phyloP scores from a whole-genome alignment of 306 rosid genomes.

The Datisca glomerata region DNA sequence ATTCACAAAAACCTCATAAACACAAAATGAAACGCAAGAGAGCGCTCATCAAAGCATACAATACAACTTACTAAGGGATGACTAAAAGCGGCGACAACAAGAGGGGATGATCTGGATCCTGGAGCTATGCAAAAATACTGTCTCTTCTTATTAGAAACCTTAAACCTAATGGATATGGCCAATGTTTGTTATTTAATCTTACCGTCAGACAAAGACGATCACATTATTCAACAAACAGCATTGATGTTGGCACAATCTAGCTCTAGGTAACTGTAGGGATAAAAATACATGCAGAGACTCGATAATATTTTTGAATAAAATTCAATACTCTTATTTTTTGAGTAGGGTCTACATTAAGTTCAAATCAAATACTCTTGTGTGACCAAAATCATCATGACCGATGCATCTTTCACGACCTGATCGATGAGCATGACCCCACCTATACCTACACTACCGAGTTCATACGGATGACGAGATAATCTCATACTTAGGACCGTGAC shows the following conservation, averaged over 20 bases:
- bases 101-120: constrained; percentile 97
- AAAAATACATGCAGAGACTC: no score
- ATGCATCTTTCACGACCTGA: no score
- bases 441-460: no score
- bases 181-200: constrained; percentile 24
- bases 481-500: no score
- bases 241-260: constrained; percentile 65
- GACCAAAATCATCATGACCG: no score
- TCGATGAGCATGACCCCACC: no score
- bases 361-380: no score
- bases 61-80: constrained; percentile 68
- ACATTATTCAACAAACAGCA: constrained; percentile 84
- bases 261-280: constrained; percentile 26
- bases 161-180: constrained; percentile 8
- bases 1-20: no score
- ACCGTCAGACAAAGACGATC: constrained; percentile 89
- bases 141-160: constrained; percentile 32
- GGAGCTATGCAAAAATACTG: constrained; percentile 98
- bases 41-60: constrained; percentile 85
- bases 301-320: no score
- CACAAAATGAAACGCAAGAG: constrained; percentile 94
- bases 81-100: constrained; percentile 88
- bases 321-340: no score
- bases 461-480: no score
- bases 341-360: no score